A percentile compares a stretch with the other conserved stretches of the same genome.
Evolutionary conservation across 352 stramenopile genomes (phyloP).

Genomic region (Chrysophaeum taylorii): DNA sequence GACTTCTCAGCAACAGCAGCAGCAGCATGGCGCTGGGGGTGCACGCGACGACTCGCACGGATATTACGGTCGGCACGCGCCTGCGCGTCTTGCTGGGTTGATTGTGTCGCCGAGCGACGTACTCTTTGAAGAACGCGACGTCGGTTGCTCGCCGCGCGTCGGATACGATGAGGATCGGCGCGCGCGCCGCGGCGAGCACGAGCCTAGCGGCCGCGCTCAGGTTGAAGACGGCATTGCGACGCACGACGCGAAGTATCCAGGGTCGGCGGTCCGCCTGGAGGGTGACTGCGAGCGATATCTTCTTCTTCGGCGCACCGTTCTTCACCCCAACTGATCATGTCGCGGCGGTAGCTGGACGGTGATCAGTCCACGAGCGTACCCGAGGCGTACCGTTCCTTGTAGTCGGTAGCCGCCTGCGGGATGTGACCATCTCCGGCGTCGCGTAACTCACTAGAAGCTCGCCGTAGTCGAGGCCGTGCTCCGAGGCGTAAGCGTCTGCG

Average conservation of each 20-base stretch:
- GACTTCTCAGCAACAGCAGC: too few relatives aligned
- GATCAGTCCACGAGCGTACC: too few relatives aligned
- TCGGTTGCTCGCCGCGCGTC: conserved; percentile 11
- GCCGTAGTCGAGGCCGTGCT: conserved; percentile 1
- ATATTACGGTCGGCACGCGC: not conserved
- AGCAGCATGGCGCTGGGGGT: too few relatives aligned
- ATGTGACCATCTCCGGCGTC: not conserved
- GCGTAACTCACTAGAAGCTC: too few relatives aligned
- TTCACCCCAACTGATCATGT: conserved; percentile 3
- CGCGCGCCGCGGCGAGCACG: not conserved
- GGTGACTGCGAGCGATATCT: too few relatives aligned
- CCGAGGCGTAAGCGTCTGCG: not conserved
- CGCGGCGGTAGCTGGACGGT: not conserved
- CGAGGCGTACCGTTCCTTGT: too few relatives aligned
- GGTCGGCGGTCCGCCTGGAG: not conserved
- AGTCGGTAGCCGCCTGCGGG: not conserved
- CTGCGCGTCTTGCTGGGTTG: too few relatives aligned
- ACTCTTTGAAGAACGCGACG: conserved; percentile 11
- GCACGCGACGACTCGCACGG: too few relatives aligned
- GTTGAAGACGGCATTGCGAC: too few relatives aligned
- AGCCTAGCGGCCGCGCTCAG: too few relatives aligned
- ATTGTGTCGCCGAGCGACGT: not conserved
- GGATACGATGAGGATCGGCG: conserved; percentile 16
- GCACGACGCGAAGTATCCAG: conserved; percentile 1
- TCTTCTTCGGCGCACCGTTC: too few relatives aligned